Percentiles rank a stretch among this genome's conserved stretches.
phyloP scores from a whole-genome alignment of 257 asterid species.

The Solanum sejunctum region DNA sequence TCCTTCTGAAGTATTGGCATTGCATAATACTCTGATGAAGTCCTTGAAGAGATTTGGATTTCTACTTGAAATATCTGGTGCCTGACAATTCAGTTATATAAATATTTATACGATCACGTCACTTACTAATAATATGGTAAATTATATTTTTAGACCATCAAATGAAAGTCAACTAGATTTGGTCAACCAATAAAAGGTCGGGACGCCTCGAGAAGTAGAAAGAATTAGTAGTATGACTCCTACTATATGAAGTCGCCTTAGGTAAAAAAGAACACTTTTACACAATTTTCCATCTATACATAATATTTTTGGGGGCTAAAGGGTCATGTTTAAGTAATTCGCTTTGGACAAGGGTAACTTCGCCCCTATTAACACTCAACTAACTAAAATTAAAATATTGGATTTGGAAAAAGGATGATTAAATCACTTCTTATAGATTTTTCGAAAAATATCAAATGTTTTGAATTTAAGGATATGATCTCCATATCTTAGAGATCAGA shows the following conservation, averaged over 20 bases:
- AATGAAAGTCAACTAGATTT: neutral
- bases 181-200: too few species aligned
- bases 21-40: neutral
- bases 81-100: neutral
- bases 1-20: neutral
- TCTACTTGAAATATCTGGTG: neutral
- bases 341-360: neutral
- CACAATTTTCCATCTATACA: too few species aligned
- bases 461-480: neutral
- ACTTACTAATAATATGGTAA: neutral
- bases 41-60: neutral
- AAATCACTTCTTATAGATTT: neutral
- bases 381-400: too few species aligned
- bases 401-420: neutral
- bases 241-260: too few species aligned
- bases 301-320: too few species aligned
- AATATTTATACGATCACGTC: neutral
- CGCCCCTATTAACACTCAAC: neutral
- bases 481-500: neutral
- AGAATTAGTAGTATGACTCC: too few species aligned
- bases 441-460: neutral
- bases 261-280: too few species aligned
- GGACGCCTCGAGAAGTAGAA: too few species aligned
- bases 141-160: neutral
- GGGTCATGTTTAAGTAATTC: neutral